Conservation (phyloP, 2,329 filamentous ascomycete genomes). For the Lasiodiplodia gonubiensis region DNA sequence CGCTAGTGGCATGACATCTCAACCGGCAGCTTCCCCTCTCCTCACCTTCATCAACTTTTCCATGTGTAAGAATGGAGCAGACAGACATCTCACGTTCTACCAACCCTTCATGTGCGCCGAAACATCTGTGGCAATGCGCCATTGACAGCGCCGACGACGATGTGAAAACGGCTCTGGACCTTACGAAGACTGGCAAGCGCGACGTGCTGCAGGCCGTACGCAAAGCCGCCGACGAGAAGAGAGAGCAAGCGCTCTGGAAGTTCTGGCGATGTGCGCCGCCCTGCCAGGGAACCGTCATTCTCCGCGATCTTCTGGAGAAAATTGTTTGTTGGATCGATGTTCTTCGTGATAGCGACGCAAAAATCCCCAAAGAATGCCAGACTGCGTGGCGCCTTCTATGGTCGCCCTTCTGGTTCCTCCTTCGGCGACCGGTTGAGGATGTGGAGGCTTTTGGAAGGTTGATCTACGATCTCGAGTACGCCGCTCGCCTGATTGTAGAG, state of each 20-base stretch:
- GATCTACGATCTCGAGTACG: neutral
- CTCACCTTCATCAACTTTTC: no score
- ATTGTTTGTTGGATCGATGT: neutral
- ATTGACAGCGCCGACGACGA: neutral
- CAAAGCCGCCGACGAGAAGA: neutral
- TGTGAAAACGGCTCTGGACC: neutral
- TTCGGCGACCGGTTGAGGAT: neutral
- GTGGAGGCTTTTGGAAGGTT: neutral
- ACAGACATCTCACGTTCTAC: no score
- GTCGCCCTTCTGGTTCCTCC: neutral
- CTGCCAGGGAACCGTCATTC: neutral
- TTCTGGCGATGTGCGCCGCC: neutral
- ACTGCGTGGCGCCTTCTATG: neutral
- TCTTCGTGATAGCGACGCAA: neutral
- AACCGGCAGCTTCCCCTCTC: no score
- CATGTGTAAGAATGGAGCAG: no score
- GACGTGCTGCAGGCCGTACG: neutral
- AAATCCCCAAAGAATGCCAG: neutral
- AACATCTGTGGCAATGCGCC: no score
- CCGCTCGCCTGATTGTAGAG: neutral
- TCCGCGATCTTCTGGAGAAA: conserved; percentile 1
- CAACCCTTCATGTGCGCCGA: no score
- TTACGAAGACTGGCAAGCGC: neutral
- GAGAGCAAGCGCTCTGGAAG: neutral
- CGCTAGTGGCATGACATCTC: no score